These are phyloP conservation scores for Trichoderma virens DNA, from an alignment of 495 filamentous ascomycete genomes.

Conservation along the genomic window DNA sequence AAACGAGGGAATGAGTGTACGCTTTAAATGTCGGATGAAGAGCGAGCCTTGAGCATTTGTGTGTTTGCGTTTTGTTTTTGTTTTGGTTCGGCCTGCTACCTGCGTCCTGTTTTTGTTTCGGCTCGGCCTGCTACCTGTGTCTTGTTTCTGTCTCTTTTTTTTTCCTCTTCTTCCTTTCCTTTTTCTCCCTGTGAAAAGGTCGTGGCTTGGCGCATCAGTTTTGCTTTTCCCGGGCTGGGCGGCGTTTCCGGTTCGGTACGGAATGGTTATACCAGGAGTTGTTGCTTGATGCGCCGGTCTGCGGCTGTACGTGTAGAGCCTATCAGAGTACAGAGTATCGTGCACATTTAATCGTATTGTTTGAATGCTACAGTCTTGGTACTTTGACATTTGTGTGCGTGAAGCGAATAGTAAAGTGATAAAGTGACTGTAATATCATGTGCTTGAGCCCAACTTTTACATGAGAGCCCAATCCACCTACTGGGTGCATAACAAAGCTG, in stretches of 20 bases:
- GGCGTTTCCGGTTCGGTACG: background rate
- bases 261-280: constrained; percentile 3
- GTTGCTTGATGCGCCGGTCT: constrained; percentile 7
- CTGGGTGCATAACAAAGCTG: too few relatives aligned
- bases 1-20: constrained; percentile 2
- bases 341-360: constrained; percentile 2
- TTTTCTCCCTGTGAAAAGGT: background rate
- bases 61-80: background rate
- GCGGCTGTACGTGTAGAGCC: background rate
- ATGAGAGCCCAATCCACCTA: background rate
- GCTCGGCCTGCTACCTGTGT: background rate
- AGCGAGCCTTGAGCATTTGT: background rate
- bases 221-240: background rate
- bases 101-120: background rate
- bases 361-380: background rate
- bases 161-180: background rate
- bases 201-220: background rate
- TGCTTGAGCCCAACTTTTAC: background rate
- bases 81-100: background rate
- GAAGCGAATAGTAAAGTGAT: background rate
- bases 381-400: background rate
- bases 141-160: background rate
- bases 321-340: constrained; percentile 1
- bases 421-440: background rate
- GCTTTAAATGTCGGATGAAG: background rate